Conservation (phyloP, 441 rosid genomes). For the Dalechampia spathulata region DNA sequence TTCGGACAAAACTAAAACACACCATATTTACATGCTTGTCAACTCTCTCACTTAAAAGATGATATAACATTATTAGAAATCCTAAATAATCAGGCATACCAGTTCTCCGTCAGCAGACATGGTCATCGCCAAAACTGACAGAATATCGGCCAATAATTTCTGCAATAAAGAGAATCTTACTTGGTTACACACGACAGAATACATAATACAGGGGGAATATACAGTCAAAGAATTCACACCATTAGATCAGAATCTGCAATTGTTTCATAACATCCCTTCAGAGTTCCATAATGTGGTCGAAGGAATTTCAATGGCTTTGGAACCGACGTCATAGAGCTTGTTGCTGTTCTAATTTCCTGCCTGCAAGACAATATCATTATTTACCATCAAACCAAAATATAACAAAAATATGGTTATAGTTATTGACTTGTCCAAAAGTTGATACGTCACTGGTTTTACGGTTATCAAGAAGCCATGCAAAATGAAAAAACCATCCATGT, state of each 20-base stretch:
- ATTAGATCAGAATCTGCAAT: conserved; percentile 64
- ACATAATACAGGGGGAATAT: neutral
- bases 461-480: neutral
- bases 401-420: neutral
- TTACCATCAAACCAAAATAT: neutral
- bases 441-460: neutral
- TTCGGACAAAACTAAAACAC: too few relatives aligned
- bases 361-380: conserved; percentile 28
- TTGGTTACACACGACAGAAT: neutral
- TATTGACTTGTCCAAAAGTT: too few relatives aligned
- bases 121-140: conserved; percentile 89
- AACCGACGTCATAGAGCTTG: conserved; percentile 96
- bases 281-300: conserved; percentile 91
- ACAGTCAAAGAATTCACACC: conserved; percentile 33
- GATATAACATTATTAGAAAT: conserved; percentile 1
- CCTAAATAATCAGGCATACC: conserved; percentile 38
- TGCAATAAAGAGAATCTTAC: conserved; percentile 30
- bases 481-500: neutral
- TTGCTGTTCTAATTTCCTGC: conserved; percentile 78
- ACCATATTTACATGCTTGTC: too few relatives aligned
- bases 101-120: conserved; percentile 98
- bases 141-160: conserved; percentile 84
- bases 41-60: conserved; percentile 2
- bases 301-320: conserved; percentile 96
- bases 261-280: conserved; percentile 55